Percentiles rank a stretch among this genome's conserved stretches.
These are phyloP conservation scores for Chaetomiaceae sp. DNA, from an alignment of 2,329 filamentous ascomycete species.

Conservation along the genomic window DNA sequence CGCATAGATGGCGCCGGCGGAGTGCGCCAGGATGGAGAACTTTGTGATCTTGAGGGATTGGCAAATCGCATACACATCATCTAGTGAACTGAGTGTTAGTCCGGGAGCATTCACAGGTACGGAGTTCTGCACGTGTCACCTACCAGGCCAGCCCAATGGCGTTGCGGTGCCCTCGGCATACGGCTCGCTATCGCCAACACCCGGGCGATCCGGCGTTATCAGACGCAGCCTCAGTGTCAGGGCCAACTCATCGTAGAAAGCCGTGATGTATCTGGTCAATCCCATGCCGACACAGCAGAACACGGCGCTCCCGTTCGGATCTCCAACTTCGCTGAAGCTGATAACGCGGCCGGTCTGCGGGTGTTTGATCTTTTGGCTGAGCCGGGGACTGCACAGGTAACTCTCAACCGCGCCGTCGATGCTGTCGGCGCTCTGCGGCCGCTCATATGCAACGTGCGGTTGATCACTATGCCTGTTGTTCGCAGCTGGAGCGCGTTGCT, in stretches of 20 bases:
- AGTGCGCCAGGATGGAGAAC: constrained; percentile 94
- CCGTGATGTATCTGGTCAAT: constrained; percentile 88
- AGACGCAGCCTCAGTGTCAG: constrained; percentile 81
- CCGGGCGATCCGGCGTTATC: constrained; percentile 90
- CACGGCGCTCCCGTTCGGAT: constrained; percentile 84
- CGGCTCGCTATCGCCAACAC: constrained; percentile 85
- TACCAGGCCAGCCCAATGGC: constrained; percentile 90
- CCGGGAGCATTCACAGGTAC: no score
- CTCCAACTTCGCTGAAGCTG: constrained; percentile 94
- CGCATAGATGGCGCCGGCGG: constrained; percentile 95
- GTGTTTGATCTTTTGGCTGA: constrained; percentile 85
- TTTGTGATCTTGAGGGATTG: constrained; percentile 88
- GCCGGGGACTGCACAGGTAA: constrained; percentile 75
- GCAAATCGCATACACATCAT: constrained; percentile 90
- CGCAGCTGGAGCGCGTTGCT: constrained; percentile 11
- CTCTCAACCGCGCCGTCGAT: constrained; percentile 82
- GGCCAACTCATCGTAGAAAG: constrained; percentile 95
- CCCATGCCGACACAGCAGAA: constrained; percentile 99
- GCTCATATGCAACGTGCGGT: constrained; percentile 57
- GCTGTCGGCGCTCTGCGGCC: constrained; percentile 76
- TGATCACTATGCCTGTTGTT: constrained; percentile 31
- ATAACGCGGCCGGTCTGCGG: constrained; percentile 83
- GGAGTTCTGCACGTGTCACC: no score
- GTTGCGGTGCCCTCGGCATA: constrained; percentile 78
- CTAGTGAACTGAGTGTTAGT: constrained; percentile 33